Percentiles rank a stretch among this genome's conserved stretches.
These are phyloP conservation scores for Saraca asoca DNA, from an alignment of 331 rosid genomes.

Conservation along the genomic window DNA sequence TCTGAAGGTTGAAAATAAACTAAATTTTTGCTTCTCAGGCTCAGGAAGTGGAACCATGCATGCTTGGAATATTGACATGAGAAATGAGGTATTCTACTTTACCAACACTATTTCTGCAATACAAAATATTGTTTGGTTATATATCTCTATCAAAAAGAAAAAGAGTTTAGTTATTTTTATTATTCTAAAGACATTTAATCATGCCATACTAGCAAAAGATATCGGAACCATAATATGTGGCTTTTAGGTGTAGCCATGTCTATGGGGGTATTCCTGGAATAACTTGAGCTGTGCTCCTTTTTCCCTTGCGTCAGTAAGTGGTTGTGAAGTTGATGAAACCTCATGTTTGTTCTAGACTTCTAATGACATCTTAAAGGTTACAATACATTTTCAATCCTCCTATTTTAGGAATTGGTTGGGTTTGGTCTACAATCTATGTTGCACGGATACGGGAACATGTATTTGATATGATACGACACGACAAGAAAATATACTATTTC, in stretches of 20 bases:
- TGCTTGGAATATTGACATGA: constrained; percentile 82
- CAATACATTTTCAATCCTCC: too few species aligned
- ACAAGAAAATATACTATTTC: too few species aligned
- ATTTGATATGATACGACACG: too few species aligned
- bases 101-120: constrained; percentile 20
- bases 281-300: constrained; percentile 10
- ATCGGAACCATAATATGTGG: not conserved
- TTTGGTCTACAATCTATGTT: too few species aligned
- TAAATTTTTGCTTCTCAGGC: constrained; percentile 45
- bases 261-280: constrained; percentile 13
- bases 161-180: not conserved
- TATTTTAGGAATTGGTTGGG: too few species aligned
- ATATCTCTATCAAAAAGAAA: too few species aligned
- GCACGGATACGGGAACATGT: too few species aligned
- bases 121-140: not conserved
- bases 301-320: not conserved
- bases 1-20: constrained; percentile 16
- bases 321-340: not conserved
- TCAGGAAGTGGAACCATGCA: constrained; percentile 90
- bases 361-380: too few species aligned
- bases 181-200: not conserved
- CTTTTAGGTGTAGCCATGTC: not conserved
- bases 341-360: not conserved
- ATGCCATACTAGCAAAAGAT: not conserved
- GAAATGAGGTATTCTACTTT: constrained; percentile 66